Conservation (phyloP, 2,329 filamentous ascomycete genomes). For the Ustulina deusta region DNA sequence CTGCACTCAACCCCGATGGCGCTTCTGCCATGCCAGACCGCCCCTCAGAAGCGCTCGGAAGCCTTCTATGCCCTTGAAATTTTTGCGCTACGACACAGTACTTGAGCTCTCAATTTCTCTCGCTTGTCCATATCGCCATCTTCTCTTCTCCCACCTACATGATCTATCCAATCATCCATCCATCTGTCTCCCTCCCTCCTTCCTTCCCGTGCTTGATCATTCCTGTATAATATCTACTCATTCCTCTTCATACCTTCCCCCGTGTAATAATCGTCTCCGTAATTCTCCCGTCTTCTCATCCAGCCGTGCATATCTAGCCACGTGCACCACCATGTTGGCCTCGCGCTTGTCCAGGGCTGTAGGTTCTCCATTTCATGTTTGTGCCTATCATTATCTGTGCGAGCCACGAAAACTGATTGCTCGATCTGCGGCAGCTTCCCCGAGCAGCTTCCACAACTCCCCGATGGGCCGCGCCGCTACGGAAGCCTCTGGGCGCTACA, state of each 20-base stretch:
- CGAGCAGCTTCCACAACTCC: constrained; percentile 77
- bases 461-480: constrained; percentile 74
- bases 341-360: constrained; percentile 80
- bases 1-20: constrained; percentile 35
- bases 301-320: constrained; percentile 38
- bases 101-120: constrained; percentile 40
- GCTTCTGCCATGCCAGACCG: constrained; percentile 47
- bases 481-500: constrained; percentile 77
- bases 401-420: constrained; percentile 32
- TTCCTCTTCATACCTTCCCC: constrained; percentile 51
- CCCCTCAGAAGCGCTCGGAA: constrained; percentile 50
- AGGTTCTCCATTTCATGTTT: constrained; percentile 56
- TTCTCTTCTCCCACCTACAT: constrained; percentile 42
- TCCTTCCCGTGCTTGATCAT: constrained; percentile 41
- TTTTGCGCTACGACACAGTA: constrained; percentile 45
- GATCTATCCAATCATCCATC: constrained; percentile 46
- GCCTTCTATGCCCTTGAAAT: constrained; percentile 45
- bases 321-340: constrained; percentile 73
- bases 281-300: constrained; percentile 50
- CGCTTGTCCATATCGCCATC: constrained; percentile 40
- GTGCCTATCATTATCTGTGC: not conserved
- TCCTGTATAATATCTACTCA: constrained; percentile 48
- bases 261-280: constrained; percentile 48
- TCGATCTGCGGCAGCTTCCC: constrained; percentile 70
- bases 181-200: constrained; percentile 46